Evolutionary conservation across 2,329 filamentous ascomycete species (phyloP).

Genomic region (Calonectria henricotiae): DNA sequence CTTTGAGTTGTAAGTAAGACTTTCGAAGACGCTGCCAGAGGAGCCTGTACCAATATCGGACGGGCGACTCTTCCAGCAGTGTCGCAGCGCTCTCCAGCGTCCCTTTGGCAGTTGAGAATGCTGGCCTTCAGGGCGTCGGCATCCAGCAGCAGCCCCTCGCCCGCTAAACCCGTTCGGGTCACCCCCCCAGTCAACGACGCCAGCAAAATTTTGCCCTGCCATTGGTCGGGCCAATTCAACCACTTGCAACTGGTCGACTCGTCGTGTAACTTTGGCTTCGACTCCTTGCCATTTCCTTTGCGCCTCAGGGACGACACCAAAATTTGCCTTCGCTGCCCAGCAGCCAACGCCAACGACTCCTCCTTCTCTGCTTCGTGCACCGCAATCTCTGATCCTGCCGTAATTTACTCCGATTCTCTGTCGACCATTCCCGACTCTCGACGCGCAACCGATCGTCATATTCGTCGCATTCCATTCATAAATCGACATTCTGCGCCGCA

Average conservation of each 20-base stretch:
- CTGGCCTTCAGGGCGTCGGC: constrained; percentile 46
- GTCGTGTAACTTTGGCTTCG: constrained; percentile 44
- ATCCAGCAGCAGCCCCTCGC: constrained; percentile 38
- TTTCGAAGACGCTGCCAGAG: constrained; percentile 5
- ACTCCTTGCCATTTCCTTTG: constrained; percentile 47
- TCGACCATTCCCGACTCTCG: constrained; percentile 23
- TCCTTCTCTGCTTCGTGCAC: neutral
- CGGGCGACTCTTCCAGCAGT: constrained; percentile 19
- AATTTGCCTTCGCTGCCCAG: constrained; percentile 42
- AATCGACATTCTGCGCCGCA: constrained; percentile 33
- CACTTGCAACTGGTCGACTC: constrained; percentile 40
- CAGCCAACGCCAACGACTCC: constrained; percentile 35
- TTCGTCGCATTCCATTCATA: constrained; percentile 31
- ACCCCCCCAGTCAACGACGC: constrained; percentile 28
- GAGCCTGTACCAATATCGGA: constrained; percentile 17
- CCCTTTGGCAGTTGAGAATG: constrained; percentile 41
- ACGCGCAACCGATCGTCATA: neutral
- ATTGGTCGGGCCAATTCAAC: constrained; percentile 44
- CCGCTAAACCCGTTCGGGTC: constrained; percentile 37
- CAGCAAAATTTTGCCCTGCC: constrained; percentile 28
- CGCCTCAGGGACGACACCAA: constrained; percentile 48
- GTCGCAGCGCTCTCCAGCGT: constrained; percentile 29
- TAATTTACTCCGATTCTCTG: constrained; percentile 7
- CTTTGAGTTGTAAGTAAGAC: neutral
- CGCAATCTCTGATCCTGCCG: constrained; percentile 14